A percentile compares a stretch with the other conserved stretches of the same genome.
Evolutionary conservation across 768 basidiomycete species (phyloP).

Genomic region (Artomyces pyxidatus): DNA sequence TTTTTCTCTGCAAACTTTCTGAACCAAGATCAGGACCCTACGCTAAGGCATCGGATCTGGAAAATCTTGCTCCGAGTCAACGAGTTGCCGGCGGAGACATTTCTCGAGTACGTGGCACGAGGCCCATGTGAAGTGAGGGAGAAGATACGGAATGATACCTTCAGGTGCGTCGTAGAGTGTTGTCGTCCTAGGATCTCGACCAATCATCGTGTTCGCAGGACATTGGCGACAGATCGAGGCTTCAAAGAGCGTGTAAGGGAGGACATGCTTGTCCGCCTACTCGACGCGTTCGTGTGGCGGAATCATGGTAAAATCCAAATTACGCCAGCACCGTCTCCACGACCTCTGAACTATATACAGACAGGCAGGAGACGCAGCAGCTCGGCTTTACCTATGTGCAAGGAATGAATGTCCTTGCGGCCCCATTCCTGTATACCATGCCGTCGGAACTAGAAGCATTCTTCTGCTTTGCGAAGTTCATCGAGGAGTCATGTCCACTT

Average conservation of each 20-base stretch:
- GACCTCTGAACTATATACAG: constrained; percentile 28
- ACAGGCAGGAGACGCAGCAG: constrained; percentile 68
- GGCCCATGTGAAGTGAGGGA: constrained; percentile 84
- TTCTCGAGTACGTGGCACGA: constrained; percentile 68
- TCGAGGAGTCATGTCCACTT: constrained; percentile 90
- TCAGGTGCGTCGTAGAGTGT: constrained; percentile 48
- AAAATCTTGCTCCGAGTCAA: constrained; percentile 84
- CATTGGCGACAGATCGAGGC: constrained; percentile 92
- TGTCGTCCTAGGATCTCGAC: neutral
- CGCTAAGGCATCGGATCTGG: constrained; percentile 90
- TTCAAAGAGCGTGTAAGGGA: constrained; percentile 96
- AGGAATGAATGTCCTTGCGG: constrained; percentile 98
- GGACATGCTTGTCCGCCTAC: constrained; percentile 91
- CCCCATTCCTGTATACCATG: constrained; percentile 96
- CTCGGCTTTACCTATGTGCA: constrained; percentile 95
- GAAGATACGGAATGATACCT: constrained; percentile 95
- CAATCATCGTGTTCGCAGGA: constrained; percentile 34
- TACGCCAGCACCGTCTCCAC: neutral
- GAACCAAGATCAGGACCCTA: constrained; percentile 52
- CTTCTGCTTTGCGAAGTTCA: constrained; percentile 93
- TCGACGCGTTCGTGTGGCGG: constrained; percentile 98
- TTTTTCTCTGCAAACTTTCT: too few relatives aligned
- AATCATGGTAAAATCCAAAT: constrained; percentile 55
- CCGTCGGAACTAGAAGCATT: constrained; percentile 98
- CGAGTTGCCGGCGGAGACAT: constrained; percentile 67